A percentile compares a stretch with the other conserved stretches of the same genome.
phyloP scores from a whole-genome alignment of 257 asterid species.

The Nicotiana tabacum region DNA sequence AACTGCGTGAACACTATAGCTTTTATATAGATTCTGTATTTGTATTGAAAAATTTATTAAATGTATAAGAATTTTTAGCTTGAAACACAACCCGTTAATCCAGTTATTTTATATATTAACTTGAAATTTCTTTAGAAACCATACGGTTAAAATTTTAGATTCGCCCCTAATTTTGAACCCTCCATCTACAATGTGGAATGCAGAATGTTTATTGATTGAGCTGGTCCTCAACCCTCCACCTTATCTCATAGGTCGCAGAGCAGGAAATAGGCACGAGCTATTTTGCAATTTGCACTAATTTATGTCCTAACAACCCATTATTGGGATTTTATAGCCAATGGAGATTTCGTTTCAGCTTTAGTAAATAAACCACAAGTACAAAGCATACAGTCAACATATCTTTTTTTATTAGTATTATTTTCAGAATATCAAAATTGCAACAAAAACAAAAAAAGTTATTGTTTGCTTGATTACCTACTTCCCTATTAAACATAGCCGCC shows the following conservation, averaged over 20 bases:
- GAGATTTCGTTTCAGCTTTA: neutral
- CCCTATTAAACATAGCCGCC: neutral
- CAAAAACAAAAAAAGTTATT: neutral
- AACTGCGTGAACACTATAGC: no score
- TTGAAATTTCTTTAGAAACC: no score
- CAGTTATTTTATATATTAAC: no score
- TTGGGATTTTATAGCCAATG: neutral
- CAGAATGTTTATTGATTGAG: no score
- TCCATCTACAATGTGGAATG: no score
- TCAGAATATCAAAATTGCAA: neutral
- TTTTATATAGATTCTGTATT: no score
- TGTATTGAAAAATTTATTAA: no score
- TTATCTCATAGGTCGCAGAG: neutral
- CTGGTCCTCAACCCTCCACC: no score
- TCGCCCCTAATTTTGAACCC: no score
- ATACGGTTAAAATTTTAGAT: no score
- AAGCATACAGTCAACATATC: neutral
- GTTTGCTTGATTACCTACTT: neutral
- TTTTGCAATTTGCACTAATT: neutral
- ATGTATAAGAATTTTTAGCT: no score
- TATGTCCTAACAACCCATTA: slow-evolving; percentile 10
- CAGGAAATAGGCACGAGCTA: neutral
- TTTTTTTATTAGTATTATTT: neutral
- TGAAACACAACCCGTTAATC: no score
- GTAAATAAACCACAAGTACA: neutral